A percentile compares a stretch with the other conserved stretches of the same genome.
phyloP scores from a whole-genome alignment of 257 asterid genomes.

The Orobanche coerulescens region DNA sequence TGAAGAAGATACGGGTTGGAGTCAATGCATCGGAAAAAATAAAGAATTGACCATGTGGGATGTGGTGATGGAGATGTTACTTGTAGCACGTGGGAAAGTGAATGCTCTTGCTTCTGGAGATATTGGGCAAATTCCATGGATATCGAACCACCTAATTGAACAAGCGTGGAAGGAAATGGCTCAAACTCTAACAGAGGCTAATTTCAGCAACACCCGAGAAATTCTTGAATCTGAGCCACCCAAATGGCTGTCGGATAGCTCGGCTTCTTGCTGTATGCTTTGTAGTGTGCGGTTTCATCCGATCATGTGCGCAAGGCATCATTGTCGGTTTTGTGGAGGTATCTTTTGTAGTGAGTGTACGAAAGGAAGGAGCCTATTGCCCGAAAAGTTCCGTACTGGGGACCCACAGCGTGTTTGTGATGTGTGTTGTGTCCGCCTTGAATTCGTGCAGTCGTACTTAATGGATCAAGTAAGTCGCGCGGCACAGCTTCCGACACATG shows the following conservation, averaged over 20 bases:
- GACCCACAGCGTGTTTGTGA: slow-evolving; percentile 94
- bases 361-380: slow-evolving; percentile 85
- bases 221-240: slow-evolving; percentile 90
- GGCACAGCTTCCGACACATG: slow-evolving; percentile 84
- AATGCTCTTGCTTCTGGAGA: slow-evolving; percentile 66
- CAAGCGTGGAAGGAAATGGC: slow-evolving; percentile 98
- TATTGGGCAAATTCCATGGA: slow-evolving; percentile 51
- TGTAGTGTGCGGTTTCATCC: slow-evolving; percentile 89
- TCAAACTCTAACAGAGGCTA: slow-evolving; percentile 79
- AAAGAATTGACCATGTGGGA: slow-evolving; percentile 98
- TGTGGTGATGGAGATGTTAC: slow-evolving; percentile 83
- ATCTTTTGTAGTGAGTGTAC: slow-evolving; percentile 83
- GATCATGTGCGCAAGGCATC: slow-evolving; percentile 96
- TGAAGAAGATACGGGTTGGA: slow-evolving; percentile 59
- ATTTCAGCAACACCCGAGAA: slow-evolving; percentile 50
- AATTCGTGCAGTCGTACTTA: slow-evolving; percentile 77
- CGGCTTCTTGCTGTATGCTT: slow-evolving; percentile 86
- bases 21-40: slow-evolving; percentile 46
- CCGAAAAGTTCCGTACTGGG: slow-evolving; percentile 60
- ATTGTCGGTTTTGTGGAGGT: slow-evolving; percentile 95
- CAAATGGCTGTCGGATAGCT: slow-evolving; percentile 94
- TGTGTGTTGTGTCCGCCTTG: slow-evolving; percentile 89
- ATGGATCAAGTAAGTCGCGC: slow-evolving; percentile 91
- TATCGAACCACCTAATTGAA: slow-evolving; percentile 66
- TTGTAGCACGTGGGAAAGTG: slow-evolving; percentile 88